A percentile compares a stretch with the other conserved stretches of the same genome.
Evolutionary conservation across 2,329 filamentous ascomycete species (phyloP).

Genomic region (Penicillium sp.): DNA sequence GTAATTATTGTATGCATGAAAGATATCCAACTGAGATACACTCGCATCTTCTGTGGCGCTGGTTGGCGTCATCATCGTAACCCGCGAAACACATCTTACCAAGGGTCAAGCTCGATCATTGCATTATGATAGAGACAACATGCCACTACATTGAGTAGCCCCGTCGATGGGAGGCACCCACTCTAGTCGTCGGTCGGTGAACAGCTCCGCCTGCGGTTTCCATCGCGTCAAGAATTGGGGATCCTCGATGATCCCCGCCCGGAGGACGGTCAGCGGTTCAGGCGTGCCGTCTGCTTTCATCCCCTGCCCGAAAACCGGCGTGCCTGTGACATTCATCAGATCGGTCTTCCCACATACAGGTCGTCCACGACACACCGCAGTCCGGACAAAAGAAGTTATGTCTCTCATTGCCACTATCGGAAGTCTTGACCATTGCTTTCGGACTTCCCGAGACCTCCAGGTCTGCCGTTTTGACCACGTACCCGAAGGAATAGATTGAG

Average conservation of each 20-base stretch:
- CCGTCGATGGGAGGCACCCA: slow-evolving; percentile 34
- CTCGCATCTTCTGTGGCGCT: no score
- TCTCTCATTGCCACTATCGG: slow-evolving; percentile 43
- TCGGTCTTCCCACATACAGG: neutral
- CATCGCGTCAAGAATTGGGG: slow-evolving; percentile 29
- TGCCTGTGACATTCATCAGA: slow-evolving; percentile 27
- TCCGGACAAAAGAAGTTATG: slow-evolving; percentile 44
- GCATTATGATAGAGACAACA: slow-evolving; percentile 22
- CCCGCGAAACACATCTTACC: no score
- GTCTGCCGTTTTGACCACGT: slow-evolving; percentile 35
- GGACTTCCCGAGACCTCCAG: slow-evolving; percentile 39
- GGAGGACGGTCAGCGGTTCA: slow-evolving; percentile 34
- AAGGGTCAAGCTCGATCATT: neutral
- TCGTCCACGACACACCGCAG: slow-evolving; percentile 36
- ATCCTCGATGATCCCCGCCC: slow-evolving; percentile 45
- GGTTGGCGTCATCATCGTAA: no score
- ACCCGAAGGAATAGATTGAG: slow-evolving; percentile 34
- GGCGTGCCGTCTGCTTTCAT: slow-evolving; percentile 26
- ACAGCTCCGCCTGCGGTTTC: slow-evolving; percentile 40
- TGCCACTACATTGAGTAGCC: slow-evolving; percentile 32
- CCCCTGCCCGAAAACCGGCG: slow-evolving; percentile 35
- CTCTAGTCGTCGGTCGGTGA: slow-evolving; percentile 27
- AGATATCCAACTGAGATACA: no score
- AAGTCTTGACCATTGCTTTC: slow-evolving; percentile 40
- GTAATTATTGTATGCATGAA: no score